These are phyloP conservation scores for Coemansia sp. DNA, from an alignment of 192 early-diverging fungal species.

Conservation along the genomic window DNA sequence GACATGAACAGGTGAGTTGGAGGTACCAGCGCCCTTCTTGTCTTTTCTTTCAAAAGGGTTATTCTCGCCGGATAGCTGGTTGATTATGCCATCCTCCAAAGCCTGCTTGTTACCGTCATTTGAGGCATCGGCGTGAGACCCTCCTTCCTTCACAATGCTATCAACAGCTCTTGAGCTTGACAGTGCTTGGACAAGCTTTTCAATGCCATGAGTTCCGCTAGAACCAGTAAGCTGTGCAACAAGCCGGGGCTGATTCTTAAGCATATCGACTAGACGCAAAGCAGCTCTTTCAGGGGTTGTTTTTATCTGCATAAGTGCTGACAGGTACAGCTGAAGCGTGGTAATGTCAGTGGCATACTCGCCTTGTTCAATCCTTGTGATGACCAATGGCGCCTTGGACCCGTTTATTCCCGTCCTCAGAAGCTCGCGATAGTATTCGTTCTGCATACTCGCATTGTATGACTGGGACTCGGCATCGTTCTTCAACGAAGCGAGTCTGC, in stretches of 20 bases:
- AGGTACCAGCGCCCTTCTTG: constrained; percentile 14
- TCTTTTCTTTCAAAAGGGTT: neutral
- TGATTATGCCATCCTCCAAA: neutral
- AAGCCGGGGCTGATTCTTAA: constrained; percentile 39
- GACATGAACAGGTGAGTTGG: constrained; percentile 37
- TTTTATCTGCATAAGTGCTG: constrained; percentile 47
- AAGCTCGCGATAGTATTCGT: constrained; percentile 48
- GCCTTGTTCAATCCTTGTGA: constrained; percentile 51
- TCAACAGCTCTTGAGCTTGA: constrained; percentile 14
- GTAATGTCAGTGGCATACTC: constrained; percentile 31
- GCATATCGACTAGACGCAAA: constrained; percentile 42
- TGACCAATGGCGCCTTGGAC: constrained; percentile 35
- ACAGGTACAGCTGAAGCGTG: constrained; percentile 49
- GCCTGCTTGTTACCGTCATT: neutral
- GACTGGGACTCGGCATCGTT: constrained; percentile 35
- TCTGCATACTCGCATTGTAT: constrained; percentile 29
- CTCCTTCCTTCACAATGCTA: neutral
- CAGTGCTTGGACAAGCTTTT: constrained; percentile 49
- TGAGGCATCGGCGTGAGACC: neutral
- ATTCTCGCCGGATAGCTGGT: neutral
- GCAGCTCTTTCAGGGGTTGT: constrained; percentile 46
- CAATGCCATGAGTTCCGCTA: constrained; percentile 23
- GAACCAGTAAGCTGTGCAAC: constrained; percentile 40
- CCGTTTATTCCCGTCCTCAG: constrained; percentile 35
- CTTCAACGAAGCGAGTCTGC: constrained; percentile 30